A percentile compares a stretch with the other conserved stretches of the same genome.
Conservation (phyloP, 768 basidiomycete species). For the Termitomyces sp. region DNA sequence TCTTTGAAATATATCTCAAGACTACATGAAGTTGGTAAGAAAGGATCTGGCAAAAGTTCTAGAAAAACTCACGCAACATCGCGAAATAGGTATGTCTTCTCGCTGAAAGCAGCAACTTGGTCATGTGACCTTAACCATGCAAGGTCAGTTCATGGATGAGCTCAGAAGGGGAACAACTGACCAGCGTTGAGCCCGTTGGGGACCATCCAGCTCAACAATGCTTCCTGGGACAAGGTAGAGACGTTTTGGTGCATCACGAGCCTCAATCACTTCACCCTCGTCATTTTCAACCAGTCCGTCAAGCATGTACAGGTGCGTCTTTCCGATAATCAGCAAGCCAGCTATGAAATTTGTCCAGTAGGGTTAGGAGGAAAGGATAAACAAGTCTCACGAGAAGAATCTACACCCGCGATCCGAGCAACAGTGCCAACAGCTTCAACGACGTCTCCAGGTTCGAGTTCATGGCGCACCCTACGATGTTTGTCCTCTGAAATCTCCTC, state of each 20-base stretch:
- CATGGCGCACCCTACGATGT: slow-evolving; percentile 80
- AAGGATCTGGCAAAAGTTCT: neutral
- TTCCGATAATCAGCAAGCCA: slow-evolving; percentile 84
- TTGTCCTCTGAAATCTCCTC: slow-evolving; percentile 89
- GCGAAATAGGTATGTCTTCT: slow-evolving; percentile 84
- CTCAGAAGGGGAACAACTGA: slow-evolving; percentile 30
- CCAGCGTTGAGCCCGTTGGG: slow-evolving; percentile 83
- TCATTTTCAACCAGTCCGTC: slow-evolving; percentile 86
- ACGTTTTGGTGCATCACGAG: slow-evolving; percentile 76
- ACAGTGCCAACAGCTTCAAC: slow-evolving; percentile 87
- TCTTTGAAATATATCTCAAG: slow-evolving; percentile 93
- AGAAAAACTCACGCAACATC: slow-evolving; percentile 76
- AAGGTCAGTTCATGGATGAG: neutral
- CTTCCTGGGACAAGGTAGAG: slow-evolving; percentile 85
- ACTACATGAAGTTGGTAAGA: slow-evolving; percentile 31
- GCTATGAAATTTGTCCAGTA: slow-evolving; percentile 37
- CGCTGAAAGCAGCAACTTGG: slow-evolving; percentile 74
- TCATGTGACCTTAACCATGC: slow-evolving; percentile 62
- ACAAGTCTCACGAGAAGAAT: slow-evolving; percentile 81
- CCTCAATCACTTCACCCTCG: slow-evolving; percentile 88
- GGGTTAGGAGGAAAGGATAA: neutral
- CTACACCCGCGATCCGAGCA: slow-evolving; percentile 84
- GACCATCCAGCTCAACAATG: slow-evolving; percentile 73
- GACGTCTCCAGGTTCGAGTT: slow-evolving; percentile 85
- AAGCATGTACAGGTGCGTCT: slow-evolving; percentile 82